These are phyloP conservation scores for Aspergillus sp. DNA, from an alignment of 2,329 filamentous ascomycete genomes.

Conservation along the genomic window DNA sequence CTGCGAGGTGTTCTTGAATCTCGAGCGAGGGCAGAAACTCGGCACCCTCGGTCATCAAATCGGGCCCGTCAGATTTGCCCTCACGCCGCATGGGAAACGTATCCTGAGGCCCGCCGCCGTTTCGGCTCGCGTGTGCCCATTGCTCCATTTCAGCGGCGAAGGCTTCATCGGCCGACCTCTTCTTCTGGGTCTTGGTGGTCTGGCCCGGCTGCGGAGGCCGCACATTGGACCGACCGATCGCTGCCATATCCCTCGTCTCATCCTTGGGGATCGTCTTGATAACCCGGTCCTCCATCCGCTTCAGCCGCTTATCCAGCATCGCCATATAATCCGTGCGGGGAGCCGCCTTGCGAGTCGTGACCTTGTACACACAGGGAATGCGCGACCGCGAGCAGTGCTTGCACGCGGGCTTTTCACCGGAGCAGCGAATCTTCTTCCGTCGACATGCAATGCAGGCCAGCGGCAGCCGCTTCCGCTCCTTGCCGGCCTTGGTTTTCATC, in stretches of 20 bases:
- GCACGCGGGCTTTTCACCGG: slow-evolving; percentile 94
- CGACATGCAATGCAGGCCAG: slow-evolving; percentile 94
- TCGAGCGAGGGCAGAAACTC: slow-evolving; percentile 82
- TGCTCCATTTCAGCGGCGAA: slow-evolving; percentile 78
- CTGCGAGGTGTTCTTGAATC: slow-evolving; percentile 87
- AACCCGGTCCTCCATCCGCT: slow-evolving; percentile 96
- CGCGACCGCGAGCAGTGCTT: slow-evolving; percentile 92
- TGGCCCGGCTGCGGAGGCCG: slow-evolving; percentile 70
- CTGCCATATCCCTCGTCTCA: slow-evolving; percentile 67
- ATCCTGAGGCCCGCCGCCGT: slow-evolving; percentile 43
- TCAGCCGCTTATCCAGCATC: slow-evolving; percentile 93
- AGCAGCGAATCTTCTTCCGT: slow-evolving; percentile 96
- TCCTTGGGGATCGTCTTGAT: slow-evolving; percentile 92
- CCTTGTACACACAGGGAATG: slow-evolving; percentile 96
- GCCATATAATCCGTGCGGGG: slow-evolving; percentile 98
- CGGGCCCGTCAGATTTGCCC: slow-evolving; percentile 71
- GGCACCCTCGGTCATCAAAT: slow-evolving; percentile 75
- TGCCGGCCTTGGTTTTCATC: slow-evolving; percentile 87
- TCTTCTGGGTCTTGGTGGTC: slow-evolving; percentile 65
- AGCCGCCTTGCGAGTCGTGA: slow-evolving; percentile 89
- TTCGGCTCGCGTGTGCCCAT: slow-evolving; percentile 68
- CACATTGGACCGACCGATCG: slow-evolving; percentile 76
- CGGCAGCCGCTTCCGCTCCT: slow-evolving; percentile 89
- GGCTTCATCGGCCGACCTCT: slow-evolving; percentile 81
- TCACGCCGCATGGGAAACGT: slow-evolving; percentile 56